Base-by-base conservation (phyloP, 495 filamentous ascomycete genomes). In the Talaromyces liani region DNA sequence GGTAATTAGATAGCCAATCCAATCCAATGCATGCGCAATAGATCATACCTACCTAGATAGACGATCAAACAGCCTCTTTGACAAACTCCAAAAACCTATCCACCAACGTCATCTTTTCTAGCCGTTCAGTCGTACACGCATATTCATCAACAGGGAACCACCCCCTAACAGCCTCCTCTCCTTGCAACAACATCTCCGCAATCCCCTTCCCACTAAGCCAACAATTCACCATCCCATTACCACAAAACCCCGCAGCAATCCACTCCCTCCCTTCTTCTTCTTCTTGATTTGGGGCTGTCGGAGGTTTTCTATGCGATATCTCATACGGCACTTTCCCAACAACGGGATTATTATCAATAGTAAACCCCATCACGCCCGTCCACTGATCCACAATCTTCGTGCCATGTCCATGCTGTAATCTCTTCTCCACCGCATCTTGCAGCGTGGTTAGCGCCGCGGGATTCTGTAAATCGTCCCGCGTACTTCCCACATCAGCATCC, bases 151-250 rank as follows among this genome's bases (percentile, higher is more conserved):
- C 16, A 27, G 78, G 75, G 55, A 80, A 65, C 68, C 78, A 78
- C 1, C 67, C 61, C 5, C 33, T 58, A 3, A 63, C 66, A 31
- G 60, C 65, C 6, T 67, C 64, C 6, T 47, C 65, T 8, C 12
- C 47, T 27, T 66, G 61, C n/a, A 67, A 14, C n/a, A 80, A 34
- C 75, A 79, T 78, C 25, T 66, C 61, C 6, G 70, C 80, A 3
- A 80, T 20, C n/a, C 71, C 80, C 9, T 67, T 70, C 2, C 79
- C 80, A 54, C 68, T 73, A 6, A 76, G 64, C 80, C 80, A 82
- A 16, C 77, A 72, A 68, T 75, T 76, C 16, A 71, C 75, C 75
- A 83, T 80, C 25, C 82, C 81, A 27, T 83, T 73, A 14, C 78
- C 80, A 47, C 66, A 68, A 62, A 76, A 83, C 3, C 79, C 82